Evolutionary conservation across 345 rosid species (phyloP).

Genomic region (Syzygium grande): DNA sequence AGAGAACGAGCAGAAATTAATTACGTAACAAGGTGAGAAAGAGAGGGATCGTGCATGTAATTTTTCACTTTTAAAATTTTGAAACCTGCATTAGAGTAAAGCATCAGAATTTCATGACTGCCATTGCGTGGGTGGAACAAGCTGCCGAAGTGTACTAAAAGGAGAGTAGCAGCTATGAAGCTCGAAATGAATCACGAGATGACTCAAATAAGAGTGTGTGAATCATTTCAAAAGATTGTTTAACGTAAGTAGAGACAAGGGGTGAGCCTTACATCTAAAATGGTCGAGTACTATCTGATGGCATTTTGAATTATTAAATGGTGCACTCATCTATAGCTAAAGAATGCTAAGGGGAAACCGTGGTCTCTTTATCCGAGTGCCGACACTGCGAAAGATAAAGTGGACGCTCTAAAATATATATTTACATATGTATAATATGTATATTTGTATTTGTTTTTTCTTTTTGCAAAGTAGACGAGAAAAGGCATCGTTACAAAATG

Average conservation of each 20-base stretch:
- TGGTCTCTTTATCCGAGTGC: neutral
- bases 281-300: neutral
- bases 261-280: neutral
- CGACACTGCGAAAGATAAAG: neutral
- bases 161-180: neutral
- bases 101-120: neutral
- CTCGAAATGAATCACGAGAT: neutral
- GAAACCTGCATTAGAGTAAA: neutral
- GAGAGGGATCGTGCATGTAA: neutral
- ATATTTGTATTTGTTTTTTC: neutral
- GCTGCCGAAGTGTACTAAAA: neutral
- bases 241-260: neutral
- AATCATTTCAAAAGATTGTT: neutral
- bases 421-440: neutral
- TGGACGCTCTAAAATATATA: neutral
- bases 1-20: constrained; percentile 66
- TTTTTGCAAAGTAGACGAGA: neutral
- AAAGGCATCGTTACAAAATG: neutral
- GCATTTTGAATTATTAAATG: neutral
- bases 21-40: constrained; percentile 45
- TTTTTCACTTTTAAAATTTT: neutral
- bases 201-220: neutral
- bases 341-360: neutral
- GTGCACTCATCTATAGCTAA: neutral
- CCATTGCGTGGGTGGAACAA: neutral